phyloP scores from a whole-genome alignment of 2,329 filamentous ascomycete species.

The Juglanconis juglandina region DNA sequence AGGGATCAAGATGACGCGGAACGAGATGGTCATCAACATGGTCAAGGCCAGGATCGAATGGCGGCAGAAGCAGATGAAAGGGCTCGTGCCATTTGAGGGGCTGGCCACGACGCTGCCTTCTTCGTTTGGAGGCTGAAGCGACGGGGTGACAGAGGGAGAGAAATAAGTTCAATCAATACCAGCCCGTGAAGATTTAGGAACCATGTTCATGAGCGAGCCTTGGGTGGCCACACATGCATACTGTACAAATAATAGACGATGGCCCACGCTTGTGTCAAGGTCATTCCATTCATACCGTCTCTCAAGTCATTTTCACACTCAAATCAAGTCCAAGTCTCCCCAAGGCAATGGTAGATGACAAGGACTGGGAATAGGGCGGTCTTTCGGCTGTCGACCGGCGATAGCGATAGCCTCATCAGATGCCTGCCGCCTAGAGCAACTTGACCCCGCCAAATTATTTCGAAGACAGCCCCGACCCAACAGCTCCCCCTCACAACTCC shows the following conservation, averaged over 20 bases:
- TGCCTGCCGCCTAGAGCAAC: neutral
- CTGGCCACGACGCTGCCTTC: neutral
- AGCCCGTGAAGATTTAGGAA: neutral
- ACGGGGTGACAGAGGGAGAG: neutral
- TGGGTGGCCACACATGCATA: neutral
- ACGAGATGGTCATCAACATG: constrained; percentile 68
- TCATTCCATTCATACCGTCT: neutral
- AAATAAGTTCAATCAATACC: neutral
- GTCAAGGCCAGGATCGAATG: constrained; percentile 58
- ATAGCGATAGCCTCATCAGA: constrained; percentile 4
- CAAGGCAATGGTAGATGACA: neutral
- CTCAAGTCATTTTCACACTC: too few species aligned
- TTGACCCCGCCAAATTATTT: constrained; percentile 19
- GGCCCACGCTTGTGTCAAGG: neutral
- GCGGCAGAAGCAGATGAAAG: constrained; percentile 12
- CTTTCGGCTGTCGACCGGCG: too few species aligned
- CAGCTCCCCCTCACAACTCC: neutral
- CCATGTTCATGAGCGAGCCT: neutral
- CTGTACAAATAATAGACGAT: neutral
- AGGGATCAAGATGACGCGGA: constrained; percentile 68
- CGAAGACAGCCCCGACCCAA: neutral
- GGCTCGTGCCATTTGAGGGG: constrained; percentile 9
- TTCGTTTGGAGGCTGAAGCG: neutral
- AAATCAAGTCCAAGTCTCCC: neutral
- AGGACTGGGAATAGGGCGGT: too few species aligned